Evolutionary conservation across 2,329 filamentous ascomycete genomes (phyloP).

Genomic region (Blastomyces gilchristii): DNA sequence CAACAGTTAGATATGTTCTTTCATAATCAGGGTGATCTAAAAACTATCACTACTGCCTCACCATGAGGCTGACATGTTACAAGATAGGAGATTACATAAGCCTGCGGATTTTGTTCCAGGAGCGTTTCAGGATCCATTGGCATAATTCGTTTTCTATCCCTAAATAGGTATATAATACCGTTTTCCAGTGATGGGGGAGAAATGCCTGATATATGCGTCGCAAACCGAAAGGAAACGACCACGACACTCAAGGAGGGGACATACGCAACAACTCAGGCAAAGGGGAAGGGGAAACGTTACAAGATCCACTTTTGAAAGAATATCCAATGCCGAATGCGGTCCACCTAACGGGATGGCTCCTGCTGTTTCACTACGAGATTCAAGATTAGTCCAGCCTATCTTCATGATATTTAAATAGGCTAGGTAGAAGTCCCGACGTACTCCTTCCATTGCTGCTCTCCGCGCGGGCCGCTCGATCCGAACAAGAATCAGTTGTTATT

Average conservation of each 20-base stretch:
- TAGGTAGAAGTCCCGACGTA: background rate
- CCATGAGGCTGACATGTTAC: background rate
- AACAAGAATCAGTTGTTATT: background rate
- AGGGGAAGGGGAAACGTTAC: background rate
- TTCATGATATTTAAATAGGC: background rate
- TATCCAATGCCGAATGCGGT: background rate
- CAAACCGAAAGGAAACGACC: background rate
- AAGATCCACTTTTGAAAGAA: background rate
- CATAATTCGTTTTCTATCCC: background rate
- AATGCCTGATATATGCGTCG: background rate
- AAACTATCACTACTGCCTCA: background rate
- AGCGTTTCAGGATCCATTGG: background rate
- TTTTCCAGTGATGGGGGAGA: background rate
- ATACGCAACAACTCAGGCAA: background rate
- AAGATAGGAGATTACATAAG: background rate
- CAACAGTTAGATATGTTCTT: background rate
- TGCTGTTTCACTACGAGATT: background rate
- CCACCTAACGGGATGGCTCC: background rate
- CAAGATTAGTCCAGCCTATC: background rate
- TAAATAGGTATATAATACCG: background rate
- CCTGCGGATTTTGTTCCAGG: background rate
- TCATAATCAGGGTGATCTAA: background rate
- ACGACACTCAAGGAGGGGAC: background rate
- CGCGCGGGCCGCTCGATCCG: background rate
- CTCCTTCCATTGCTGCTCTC: background rate